A percentile compares a stretch with the other conserved stretches of the same genome.
These are phyloP conservation scores for Isabelozyma rhagii DNA, from an alignment of 805 yeast genomes.

Conservation along the genomic window DNA sequence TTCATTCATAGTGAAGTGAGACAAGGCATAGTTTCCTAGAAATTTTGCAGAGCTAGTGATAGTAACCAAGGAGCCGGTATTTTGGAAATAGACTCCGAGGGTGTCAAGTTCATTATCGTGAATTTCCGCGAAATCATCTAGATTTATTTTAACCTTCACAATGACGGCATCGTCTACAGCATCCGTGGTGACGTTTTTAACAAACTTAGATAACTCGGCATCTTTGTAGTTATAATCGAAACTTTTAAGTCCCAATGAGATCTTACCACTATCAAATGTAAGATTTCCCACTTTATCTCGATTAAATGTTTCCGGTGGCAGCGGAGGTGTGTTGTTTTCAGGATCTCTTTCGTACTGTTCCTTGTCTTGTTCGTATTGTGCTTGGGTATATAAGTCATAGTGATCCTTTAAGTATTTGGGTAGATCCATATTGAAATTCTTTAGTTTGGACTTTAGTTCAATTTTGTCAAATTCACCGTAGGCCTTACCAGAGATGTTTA, in stretches of 20 bases:
- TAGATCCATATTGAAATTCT: slow-evolving; percentile 15
- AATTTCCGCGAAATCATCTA: slow-evolving; percentile 46
- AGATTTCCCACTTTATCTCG: slow-evolving; percentile 25
- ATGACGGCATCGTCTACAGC: slow-evolving; percentile 30
- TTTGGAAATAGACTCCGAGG: slow-evolving; percentile 64
- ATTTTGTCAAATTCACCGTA: slow-evolving; percentile 27
- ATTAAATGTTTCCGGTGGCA: slow-evolving; percentile 1
- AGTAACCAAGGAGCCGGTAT: slow-evolving; percentile 59
- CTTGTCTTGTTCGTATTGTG: slow-evolving; percentile 20
- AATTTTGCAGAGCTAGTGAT: slow-evolving; percentile 63
- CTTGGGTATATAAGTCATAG: slow-evolving; percentile 20
- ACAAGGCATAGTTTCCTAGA: slow-evolving; percentile 57
- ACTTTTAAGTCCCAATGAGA: slow-evolving; percentile 19
- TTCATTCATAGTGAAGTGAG: slow-evolving; percentile 49
- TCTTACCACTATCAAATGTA: slow-evolving; percentile 22
- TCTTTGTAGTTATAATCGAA: slow-evolving; percentile 21
- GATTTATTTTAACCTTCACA: slow-evolving; percentile 23
- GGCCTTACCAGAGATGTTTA: slow-evolving; percentile 33
- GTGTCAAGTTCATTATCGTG: slow-evolving; percentile 50
- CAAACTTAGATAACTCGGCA: slow-evolving; percentile 11
- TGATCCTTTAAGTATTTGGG: slow-evolving; percentile 31
- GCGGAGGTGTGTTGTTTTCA: slow-evolving; percentile 17
- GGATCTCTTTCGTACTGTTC: slow-evolving; percentile 26
- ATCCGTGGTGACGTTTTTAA: slow-evolving; percentile 8
- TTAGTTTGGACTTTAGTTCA: slow-evolving; percentile 4